These are phyloP conservation scores for Boletus subparvulus DNA, from an alignment of 768 basidiomycete species.

Conservation along the genomic window DNA sequence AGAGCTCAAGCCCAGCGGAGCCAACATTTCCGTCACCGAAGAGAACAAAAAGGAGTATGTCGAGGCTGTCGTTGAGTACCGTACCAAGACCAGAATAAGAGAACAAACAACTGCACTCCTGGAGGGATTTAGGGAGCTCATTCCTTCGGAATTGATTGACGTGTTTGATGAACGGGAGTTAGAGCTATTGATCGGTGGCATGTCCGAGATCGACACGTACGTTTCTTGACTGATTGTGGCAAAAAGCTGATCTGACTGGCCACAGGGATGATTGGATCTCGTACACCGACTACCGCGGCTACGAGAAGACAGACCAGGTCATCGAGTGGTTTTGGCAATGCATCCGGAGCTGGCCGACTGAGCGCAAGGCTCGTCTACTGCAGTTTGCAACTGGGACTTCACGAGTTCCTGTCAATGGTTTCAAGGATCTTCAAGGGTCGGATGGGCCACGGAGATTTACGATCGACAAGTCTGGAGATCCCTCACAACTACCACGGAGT, in stretches of 20 bases:
- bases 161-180: constrained; percentile 92
- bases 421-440: constrained; percentile 91
- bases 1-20: constrained; percentile 64
- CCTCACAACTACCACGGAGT: constrained; percentile 80
- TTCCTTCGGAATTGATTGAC: constrained; percentile 79
- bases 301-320: constrained; percentile 81
- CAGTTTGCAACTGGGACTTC: constrained; percentile 90
- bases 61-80: constrained; percentile 75
- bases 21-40: constrained; percentile 61
- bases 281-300: constrained; percentile 89
- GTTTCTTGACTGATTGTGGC: constrained; percentile 20
- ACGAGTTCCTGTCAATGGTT: constrained; percentile 87
- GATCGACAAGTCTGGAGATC: constrained; percentile 92
- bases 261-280: constrained; percentile 87
- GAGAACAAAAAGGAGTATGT: constrained; percentile 80
- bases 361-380: constrained; percentile 80
- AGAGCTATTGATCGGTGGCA: constrained; percentile 87
- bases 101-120: constrained; percentile 86
- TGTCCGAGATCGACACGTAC: constrained; percentile 88
- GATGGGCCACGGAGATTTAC: constrained; percentile 93
- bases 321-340: constrained; percentile 98
- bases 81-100: constrained; percentile 76
- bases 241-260: neutral
- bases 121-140: constrained; percentile 80
- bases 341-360: constrained; percentile 85